Conservation (phyloP, 805 yeast genomes). For the Candida sithepensis region DNA sequence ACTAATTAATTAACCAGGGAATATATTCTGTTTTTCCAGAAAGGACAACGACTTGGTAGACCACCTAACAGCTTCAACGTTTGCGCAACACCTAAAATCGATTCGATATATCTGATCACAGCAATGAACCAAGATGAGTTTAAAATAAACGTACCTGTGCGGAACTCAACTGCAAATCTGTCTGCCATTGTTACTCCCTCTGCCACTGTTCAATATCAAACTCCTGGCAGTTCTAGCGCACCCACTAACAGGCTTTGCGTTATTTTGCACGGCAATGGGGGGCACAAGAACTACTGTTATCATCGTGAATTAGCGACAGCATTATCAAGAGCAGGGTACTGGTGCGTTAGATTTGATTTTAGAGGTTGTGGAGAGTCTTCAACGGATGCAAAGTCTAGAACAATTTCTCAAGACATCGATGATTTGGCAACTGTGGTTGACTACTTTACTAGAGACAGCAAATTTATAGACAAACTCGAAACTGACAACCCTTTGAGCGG, state of each 20-base stretch:
- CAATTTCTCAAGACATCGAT: constrained; percentile 58
- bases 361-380: constrained; percentile 77
- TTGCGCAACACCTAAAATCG: too few species aligned
- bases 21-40: too few species aligned
- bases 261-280: constrained; percentile 80
- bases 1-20: too few species aligned
- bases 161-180: neutral
- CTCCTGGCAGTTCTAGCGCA: neutral
- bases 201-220: neutral
- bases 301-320: constrained; percentile 58
- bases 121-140: neutral
- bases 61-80: too few species aligned
- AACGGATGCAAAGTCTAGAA: constrained; percentile 56
- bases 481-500: too few species aligned
- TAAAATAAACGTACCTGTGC: neutral
- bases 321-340: constrained; percentile 58
- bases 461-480: neutral
- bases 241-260: constrained; percentile 22
- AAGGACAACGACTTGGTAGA: too few species aligned
- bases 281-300: constrained; percentile 79
- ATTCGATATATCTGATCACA: too few species aligned
- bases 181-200: neutral
- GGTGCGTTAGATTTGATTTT: constrained; percentile 68
- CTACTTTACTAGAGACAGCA: constrained; percentile 25
- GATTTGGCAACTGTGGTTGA: constrained; percentile 54